Conservation (phyloP, 2,329 filamentous ascomycete genomes). For the Emericellopsis cladophorae region DNA sequence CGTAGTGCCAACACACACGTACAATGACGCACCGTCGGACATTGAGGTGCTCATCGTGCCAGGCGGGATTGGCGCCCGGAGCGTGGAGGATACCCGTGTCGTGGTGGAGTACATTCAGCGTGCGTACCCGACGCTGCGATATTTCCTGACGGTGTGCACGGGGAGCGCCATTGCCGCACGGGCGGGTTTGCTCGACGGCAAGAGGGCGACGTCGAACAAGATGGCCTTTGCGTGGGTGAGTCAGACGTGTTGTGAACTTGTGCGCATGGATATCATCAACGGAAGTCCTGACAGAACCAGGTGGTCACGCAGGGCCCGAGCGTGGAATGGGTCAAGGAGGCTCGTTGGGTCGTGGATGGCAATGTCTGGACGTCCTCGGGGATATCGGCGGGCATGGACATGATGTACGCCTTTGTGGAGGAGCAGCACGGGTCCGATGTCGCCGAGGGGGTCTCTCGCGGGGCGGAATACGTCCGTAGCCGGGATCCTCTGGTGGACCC, state of each 20-base stretch:
- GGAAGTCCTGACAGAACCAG: slow-evolving; percentile 5
- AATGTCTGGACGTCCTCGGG: slow-evolving; percentile 51
- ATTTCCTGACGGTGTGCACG: slow-evolving; percentile 50
- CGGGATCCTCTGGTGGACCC: slow-evolving; percentile 36
- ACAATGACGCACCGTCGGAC: slow-evolving; percentile 17
- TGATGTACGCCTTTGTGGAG: slow-evolving; percentile 17
- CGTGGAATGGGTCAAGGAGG: slow-evolving; percentile 40
- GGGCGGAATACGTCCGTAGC: slow-evolving; percentile 46
- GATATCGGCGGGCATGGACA: slow-evolving; percentile 30
- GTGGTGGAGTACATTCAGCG: slow-evolving; percentile 27
- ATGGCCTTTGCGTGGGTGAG: slow-evolving; percentile 26
- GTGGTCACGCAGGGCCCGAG: slow-evolving; percentile 24
- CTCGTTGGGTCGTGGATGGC: slow-evolving; percentile 47
- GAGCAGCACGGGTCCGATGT: slow-evolving; percentile 31
- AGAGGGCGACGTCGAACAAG: slow-evolving; percentile 50
- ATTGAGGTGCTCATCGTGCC: slow-evolving; percentile 25
- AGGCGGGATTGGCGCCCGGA: slow-evolving; percentile 19
- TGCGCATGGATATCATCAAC: background rate
- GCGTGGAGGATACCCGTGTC: slow-evolving; percentile 8
- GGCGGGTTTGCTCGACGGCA: slow-evolving; percentile 42
- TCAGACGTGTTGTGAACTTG: background rate
- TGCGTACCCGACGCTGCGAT: slow-evolving; percentile 28
- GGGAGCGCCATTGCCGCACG: slow-evolving; percentile 40
- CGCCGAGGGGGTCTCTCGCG: slow-evolving; percentile 27
- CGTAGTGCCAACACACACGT: slow-evolving; percentile 23